Base-by-base conservation (phyloP, 164 flowering plant genomes). In the Piper longum region DNA sequence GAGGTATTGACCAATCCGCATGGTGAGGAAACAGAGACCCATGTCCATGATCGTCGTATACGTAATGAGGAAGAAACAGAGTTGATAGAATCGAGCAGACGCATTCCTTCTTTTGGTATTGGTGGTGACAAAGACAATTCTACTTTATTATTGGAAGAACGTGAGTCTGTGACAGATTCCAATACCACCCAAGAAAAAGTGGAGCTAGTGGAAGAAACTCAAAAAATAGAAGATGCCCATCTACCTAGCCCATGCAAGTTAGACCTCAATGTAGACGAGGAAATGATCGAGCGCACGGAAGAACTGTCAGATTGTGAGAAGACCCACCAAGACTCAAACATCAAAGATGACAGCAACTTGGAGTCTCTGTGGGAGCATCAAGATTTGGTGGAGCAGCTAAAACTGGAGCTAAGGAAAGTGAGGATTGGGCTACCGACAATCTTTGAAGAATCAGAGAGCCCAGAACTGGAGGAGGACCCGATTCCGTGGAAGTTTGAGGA, bases 401-500 rank as follows among this genome's bases (percentile, higher is more conserved):
- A 77, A 56, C 78, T 81, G 84, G 99, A 95, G 68, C 64, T 95
- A 64, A 87, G 67, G 59, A 91, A 87, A 70, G 96, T 78, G 5
- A 85, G 77, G 72, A 81, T 79, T 4, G 91, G 96, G 5, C 79
- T 95, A 18, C 98, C 99, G 0, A 95, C 99, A 5, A 95, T 95
- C n/a, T 60, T 85, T 1, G 99, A 95, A 70, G 96, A 95, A 62
- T 77, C 83, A 0, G 96, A 91, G 64, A 81, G 78, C 17, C 89
- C 96, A 0, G 88, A 82, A 73, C 71, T 82, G 19, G 74, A 72
- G 71, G 91, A 57, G 4, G 96, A 91, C 67, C 74, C 87, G 68
- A 84, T 82, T 76, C 98, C 95, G 5, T 91, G 98, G 96, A 89
- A 83, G 76, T 79, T 89, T 16, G 89, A 86, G 5, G 96, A 95